phyloP scores from a whole-genome alignment of 2,329 filamentous ascomycete genomes.

The Helicocarpus griseus region DNA sequence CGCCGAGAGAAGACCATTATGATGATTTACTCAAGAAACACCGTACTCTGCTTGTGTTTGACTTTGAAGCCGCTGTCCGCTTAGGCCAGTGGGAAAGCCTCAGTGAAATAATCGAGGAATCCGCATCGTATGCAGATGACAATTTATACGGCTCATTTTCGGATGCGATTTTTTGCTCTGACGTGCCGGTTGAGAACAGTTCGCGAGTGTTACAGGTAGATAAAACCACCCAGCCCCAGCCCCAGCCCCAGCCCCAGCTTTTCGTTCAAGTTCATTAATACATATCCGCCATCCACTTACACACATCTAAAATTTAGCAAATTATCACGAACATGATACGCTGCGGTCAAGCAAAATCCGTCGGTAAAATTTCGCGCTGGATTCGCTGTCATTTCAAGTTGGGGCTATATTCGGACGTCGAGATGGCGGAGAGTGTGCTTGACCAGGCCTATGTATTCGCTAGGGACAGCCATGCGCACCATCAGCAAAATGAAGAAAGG shows the following conservation, averaged over 20 bases:
- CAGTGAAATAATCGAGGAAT: slow-evolving; percentile 45
- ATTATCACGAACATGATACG: slow-evolving; percentile 60
- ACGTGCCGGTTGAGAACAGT: slow-evolving; percentile 30
- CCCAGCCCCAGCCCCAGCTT: not conserved
- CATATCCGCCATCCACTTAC: slow-evolving; percentile 29
- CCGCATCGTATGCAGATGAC: slow-evolving; percentile 18
- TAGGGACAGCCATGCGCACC: slow-evolving; percentile 10
- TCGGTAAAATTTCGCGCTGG: slow-evolving; percentile 64
- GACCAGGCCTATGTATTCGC: slow-evolving; percentile 24
- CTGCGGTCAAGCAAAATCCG: slow-evolving; percentile 35
- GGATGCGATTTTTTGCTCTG: slow-evolving; percentile 51
- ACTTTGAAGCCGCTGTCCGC: slow-evolving; percentile 64
- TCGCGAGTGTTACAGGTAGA: slow-evolving; percentile 32
- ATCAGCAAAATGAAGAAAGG: slow-evolving; percentile 11
- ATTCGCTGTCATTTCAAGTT: slow-evolving; percentile 67
- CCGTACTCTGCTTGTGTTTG: slow-evolving; percentile 59
- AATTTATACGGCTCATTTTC: slow-evolving; percentile 55
- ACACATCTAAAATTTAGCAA: slow-evolving; percentile 39
- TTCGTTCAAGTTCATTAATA: too few species aligned
- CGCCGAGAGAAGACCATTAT: slow-evolving; percentile 35
- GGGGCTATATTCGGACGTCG: slow-evolving; percentile 41
- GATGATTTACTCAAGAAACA: slow-evolving; percentile 53
- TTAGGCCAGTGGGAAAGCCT: slow-evolving; percentile 61
- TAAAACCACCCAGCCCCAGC: not conserved
- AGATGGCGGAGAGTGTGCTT: slow-evolving; percentile 25